These are phyloP conservation scores for Rutstroemia sp. DNA, from an alignment of 2,329 filamentous ascomycete species.

Conservation along the genomic window DNA sequence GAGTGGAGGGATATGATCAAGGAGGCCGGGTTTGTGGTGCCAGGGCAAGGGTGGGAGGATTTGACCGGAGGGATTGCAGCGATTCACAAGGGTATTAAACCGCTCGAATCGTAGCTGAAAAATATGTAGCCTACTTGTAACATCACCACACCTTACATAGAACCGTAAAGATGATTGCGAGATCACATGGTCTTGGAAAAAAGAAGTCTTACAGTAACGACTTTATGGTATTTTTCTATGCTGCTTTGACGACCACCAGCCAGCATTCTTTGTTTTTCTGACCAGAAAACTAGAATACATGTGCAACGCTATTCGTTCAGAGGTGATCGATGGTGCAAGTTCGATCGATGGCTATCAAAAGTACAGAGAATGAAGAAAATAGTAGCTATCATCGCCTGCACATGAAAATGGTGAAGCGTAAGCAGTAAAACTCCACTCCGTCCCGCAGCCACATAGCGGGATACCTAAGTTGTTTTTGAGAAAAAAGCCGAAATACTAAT, in stretches of 20 bases:
- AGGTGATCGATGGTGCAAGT: slow-evolving; percentile 26
- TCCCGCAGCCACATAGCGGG: slow-evolving; percentile 22
- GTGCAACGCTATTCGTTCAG: slow-evolving; percentile 26
- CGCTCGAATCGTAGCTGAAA: slow-evolving; percentile 23
- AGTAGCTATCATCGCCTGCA: slow-evolving; percentile 28
- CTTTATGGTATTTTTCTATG: slow-evolving; percentile 28
- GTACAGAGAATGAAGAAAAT: slow-evolving; percentile 28
- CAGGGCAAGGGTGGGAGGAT: slow-evolving; percentile 79
- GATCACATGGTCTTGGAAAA: slow-evolving; percentile 1
- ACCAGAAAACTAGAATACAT: slow-evolving; percentile 29
- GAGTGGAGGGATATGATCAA: slow-evolving; percentile 79
- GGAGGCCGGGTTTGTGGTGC: slow-evolving; percentile 78
- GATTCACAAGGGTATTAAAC: slow-evolving; percentile 96
- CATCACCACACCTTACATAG: slow-evolving; percentile 4
- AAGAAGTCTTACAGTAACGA: slow-evolving; percentile 15
- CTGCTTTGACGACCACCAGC: slow-evolving; percentile 20
- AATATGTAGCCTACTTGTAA: not conserved
- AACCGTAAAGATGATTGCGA: not conserved
- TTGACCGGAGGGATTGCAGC: slow-evolving; percentile 88
- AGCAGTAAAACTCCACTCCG: slow-evolving; percentile 29
- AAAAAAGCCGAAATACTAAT: slow-evolving; percentile 22
- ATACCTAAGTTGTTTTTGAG: slow-evolving; percentile 16
- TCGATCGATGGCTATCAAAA: slow-evolving; percentile 21
- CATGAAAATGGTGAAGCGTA: slow-evolving; percentile 24
- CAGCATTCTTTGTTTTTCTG: slow-evolving; percentile 22